phyloP scores from a whole-genome alignment of 2,329 filamentous ascomycete species.

The Apiospora rasikravindrae region DNA sequence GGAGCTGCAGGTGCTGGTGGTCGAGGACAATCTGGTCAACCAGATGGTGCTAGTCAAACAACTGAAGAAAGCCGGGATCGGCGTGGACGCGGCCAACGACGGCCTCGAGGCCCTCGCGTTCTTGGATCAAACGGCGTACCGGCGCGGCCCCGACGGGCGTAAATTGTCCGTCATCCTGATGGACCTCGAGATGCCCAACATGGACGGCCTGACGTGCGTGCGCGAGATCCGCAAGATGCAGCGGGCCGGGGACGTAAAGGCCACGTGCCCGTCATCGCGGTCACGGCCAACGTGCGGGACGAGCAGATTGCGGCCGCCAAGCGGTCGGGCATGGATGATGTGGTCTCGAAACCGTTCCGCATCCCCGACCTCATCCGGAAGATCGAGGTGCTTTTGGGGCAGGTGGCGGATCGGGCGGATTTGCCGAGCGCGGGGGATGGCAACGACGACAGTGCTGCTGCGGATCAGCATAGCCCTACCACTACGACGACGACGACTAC shows the following conservation, averaged over 20 bases:
- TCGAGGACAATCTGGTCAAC: constrained; percentile 72
- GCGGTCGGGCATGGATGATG: constrained; percentile 52
- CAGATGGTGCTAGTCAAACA: constrained; percentile 71
- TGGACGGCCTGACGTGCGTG: constrained; percentile 52
- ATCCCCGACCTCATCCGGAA: constrained; percentile 52
- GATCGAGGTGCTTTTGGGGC: constrained; percentile 40
- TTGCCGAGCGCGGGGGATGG: not conserved
- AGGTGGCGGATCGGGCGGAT: not conserved
- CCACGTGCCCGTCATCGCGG: constrained; percentile 51
- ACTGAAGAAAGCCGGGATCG: constrained; percentile 62
- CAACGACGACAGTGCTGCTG: no score
- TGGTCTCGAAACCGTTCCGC: constrained; percentile 64
- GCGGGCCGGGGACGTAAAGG: constrained; percentile 35
- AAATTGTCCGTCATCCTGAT: constrained; percentile 48
- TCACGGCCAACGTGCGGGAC: constrained; percentile 51
- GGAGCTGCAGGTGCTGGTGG: constrained; percentile 63
- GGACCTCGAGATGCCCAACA: constrained; percentile 56
- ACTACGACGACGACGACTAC: no score
- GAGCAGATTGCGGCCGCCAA: constrained; percentile 46
- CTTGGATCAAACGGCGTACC: constrained; percentile 41
- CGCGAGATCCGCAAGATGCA: constrained; percentile 47
- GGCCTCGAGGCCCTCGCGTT: constrained; percentile 61
- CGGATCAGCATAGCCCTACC: no score
- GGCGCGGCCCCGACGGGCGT: constrained; percentile 25
- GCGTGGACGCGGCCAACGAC: constrained; percentile 65